Evolutionary conservation across 768 basidiomycete genomes (phyloP), one percentile per base, ranked within the genome.

Genomic region (Terana coerulea): DNA sequence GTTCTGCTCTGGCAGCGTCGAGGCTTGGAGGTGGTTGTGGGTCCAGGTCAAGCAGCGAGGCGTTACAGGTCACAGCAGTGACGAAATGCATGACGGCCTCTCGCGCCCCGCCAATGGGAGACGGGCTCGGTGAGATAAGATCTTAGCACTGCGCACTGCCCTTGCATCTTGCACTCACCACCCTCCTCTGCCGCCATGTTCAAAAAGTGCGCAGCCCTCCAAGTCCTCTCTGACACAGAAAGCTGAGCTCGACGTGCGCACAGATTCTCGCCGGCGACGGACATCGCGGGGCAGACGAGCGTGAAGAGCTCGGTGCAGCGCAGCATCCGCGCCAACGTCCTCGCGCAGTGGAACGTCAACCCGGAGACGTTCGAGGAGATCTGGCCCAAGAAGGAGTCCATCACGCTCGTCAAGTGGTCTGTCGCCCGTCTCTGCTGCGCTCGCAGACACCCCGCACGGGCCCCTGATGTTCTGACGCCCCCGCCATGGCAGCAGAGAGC

Each of bases 321-420:
- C 63, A 79, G 81, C 59, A 93, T 98, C 69, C 85, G 97, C 50
- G 72, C 84, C 21, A 76, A 75, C 39, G 73, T 97, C 28, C 75
- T 97, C 43, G 78, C 86, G 17, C 93, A 95, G 67, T 88, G 91
- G 79, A 88, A 83, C 61, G 79, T 91, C 45, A 81, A 84, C 55
- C 77, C 81, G 35, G 91, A 90, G 56, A 82, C 85, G 2, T 72
- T 98, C 26, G 97, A 99, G 64, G 80, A 80, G 60, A 80, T 99
- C 46, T 99, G 97, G 97, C 92, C 95, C 2, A 99, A 98, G 88
- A 99, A 98, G 76, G 95, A 98, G 75, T 78, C 86, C 2, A 75
- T 98, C 41, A 85, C 88, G 4, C 86, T 89, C 61, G 91, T 94
- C 54, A 98, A 98, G 75, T 98, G 97, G 95, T 94, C 68, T 58